A percentile compares a stretch with the other conserved stretches of the same genome.
Conservation (phyloP, 2,329 filamentous ascomycete species). For the Xenoacremonium recifei region DNA sequence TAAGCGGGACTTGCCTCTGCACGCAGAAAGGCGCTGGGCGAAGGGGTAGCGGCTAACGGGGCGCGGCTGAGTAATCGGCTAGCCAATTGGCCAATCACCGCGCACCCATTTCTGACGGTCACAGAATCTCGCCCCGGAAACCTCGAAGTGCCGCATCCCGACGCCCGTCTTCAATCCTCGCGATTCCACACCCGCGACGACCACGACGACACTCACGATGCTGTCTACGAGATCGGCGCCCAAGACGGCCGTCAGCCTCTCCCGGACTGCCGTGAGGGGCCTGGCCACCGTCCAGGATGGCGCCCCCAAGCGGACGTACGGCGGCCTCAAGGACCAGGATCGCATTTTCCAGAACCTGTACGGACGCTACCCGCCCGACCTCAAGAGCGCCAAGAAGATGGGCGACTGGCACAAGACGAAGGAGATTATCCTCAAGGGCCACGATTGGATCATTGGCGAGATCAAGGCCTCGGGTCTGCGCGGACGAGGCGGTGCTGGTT, state of each 20-base stretch:
- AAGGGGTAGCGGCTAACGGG: conserved; percentile 29
- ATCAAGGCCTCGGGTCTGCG: conserved; percentile 95
- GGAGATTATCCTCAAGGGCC: conserved; percentile 94
- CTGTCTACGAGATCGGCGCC: conserved; percentile 44
- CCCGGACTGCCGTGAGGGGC: conserved; percentile 55
- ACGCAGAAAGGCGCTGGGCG: background rate
- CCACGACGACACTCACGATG: conserved; percentile 44
- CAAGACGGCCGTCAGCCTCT: conserved; percentile 37
- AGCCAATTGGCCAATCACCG: conserved; percentile 42
- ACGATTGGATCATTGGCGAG: conserved; percentile 98
- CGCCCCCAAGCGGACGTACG: conserved; percentile 69
- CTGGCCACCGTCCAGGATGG: conserved; percentile 81
- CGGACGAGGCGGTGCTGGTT: conserved; percentile 95
- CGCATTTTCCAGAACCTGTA: conserved; percentile 99
- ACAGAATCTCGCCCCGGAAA: conserved; percentile 32
- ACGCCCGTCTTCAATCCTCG: conserved; percentile 19
- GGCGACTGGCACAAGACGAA: conserved; percentile 99
- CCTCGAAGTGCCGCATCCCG: conserved; percentile 37
- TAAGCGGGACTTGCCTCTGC: conserved; percentile 12
- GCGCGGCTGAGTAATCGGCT: conserved; percentile 25
- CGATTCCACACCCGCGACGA: conserved; percentile 20
- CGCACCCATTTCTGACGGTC: conserved; percentile 34
- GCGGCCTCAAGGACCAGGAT: conserved; percentile 92
- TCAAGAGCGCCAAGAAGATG: conserved; percentile 95
- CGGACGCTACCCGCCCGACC: conserved; percentile 83